Percentiles rank a stretch among this genome's conserved stretches.
These are phyloP conservation scores for Camellia sinensis DNA, from an alignment of 148 eudicot species.

Conservation along the genomic window DNA sequence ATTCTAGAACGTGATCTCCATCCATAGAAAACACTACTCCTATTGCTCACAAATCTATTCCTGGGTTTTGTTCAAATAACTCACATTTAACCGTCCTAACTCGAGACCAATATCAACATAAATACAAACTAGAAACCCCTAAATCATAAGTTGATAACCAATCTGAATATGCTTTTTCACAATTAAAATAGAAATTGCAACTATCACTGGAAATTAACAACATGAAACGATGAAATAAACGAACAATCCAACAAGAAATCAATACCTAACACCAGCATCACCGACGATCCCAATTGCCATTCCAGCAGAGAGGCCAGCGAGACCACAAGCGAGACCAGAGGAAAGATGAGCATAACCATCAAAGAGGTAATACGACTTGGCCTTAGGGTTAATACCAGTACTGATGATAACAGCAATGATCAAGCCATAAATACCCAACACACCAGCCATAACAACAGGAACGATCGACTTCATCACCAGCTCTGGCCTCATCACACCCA, in stretches of 20 bases:
- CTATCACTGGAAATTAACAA: background rate
- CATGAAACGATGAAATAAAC: background rate
- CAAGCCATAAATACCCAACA: slow-evolving; percentile 65
- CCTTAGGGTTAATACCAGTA: slow-evolving; percentile 64
- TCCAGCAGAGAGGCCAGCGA: slow-evolving; percentile 61
- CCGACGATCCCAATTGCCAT: slow-evolving; percentile 68
- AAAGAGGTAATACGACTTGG: slow-evolving; percentile 50
- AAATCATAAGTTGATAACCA: too few species aligned
- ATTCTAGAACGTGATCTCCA: too few species aligned
- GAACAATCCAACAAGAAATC: background rate
- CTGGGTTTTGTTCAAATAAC: too few species aligned
- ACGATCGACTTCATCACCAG: slow-evolving; percentile 67
- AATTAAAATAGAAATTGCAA: slow-evolving; percentile 23
- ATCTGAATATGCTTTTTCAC: slow-evolving; percentile 10
- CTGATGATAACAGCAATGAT: slow-evolving; percentile 63
- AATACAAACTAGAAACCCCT: too few species aligned
- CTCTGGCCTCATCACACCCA: slow-evolving; percentile 71
- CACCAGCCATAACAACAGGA: slow-evolving; percentile 74
- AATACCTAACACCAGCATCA: slow-evolving; percentile 63
- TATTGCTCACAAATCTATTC: too few species aligned
- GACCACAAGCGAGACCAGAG: slow-evolving; percentile 59
- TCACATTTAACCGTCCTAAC: too few species aligned
- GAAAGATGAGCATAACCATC: slow-evolving; percentile 68
- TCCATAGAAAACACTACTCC: too few species aligned
- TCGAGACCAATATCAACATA: too few species aligned